Evolutionary conservation across 2,329 filamentous ascomycete genomes (phyloP).

Genomic region (Pestalotiopsis sp.): DNA sequence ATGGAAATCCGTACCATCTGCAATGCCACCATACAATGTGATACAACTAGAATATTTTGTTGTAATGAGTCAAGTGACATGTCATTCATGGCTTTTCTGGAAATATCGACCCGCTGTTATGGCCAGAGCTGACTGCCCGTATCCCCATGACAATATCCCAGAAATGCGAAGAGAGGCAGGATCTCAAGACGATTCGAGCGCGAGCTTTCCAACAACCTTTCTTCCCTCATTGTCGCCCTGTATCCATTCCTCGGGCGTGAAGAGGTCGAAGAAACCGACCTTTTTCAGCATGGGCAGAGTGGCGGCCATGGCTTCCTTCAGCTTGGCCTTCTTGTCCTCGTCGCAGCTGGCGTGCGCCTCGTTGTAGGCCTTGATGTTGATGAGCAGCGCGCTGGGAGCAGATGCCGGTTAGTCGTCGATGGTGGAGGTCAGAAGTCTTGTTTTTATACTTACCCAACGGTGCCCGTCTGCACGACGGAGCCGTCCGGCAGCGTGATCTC

Average conservation of each 20-base stretch:
- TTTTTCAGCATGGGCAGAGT: slow-evolving; percentile 24
- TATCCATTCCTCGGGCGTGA: slow-evolving; percentile 27
- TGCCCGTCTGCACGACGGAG: slow-evolving; percentile 28
- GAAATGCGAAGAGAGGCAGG: slow-evolving; percentile 14
- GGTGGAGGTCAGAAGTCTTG: neutral
- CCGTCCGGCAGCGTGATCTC: slow-evolving; percentile 27
- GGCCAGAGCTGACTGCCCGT: too few species aligned
- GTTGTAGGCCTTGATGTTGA: slow-evolving; percentile 28
- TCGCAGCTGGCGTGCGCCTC: slow-evolving; percentile 21
- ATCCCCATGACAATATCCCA: neutral
- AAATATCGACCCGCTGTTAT: neutral
- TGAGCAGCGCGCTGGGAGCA: slow-evolving; percentile 21
- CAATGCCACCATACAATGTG: neutral
- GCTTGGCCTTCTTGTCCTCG: slow-evolving; percentile 14
- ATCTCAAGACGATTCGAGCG: slow-evolving; percentile 18
- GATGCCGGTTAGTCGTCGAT: neutral
- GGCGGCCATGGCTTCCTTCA: slow-evolving; percentile 21
- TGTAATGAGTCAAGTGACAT: neutral
- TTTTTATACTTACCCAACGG: slow-evolving; percentile 24
- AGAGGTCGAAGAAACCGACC: slow-evolving; percentile 27
- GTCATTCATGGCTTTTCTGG: neutral
- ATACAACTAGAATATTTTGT: neutral
- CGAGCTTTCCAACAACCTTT: slow-evolving; percentile 22
- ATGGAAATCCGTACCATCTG: neutral
- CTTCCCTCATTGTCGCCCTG: slow-evolving; percentile 24